These are phyloP conservation scores for Pyronema omphalodes DNA, from an alignment of 495 filamentous ascomycete species.

Conservation along the genomic window DNA sequence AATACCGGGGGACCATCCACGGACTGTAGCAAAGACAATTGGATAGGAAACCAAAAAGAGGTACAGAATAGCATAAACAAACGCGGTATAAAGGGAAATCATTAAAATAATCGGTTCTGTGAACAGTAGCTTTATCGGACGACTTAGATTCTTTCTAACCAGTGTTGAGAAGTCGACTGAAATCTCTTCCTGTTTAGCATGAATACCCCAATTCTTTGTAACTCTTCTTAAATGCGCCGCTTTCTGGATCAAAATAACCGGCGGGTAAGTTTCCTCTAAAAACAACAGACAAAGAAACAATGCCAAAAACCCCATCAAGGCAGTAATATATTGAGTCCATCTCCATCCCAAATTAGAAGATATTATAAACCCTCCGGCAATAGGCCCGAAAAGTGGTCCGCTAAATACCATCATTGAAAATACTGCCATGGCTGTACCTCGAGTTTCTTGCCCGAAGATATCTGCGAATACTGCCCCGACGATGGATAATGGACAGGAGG, in stretches of 20 bases:
- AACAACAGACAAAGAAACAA: constrained; percentile 53
- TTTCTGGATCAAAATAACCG: constrained; percentile 58
- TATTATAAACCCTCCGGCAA: constrained; percentile 70
- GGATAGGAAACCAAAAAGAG: constrained; percentile 42
- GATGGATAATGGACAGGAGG: constrained; percentile 60
- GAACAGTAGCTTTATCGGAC: constrained; percentile 68
- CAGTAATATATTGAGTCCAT: constrained; percentile 60
- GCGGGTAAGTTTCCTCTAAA: constrained; percentile 69
- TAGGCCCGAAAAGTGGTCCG: constrained; percentile 64
- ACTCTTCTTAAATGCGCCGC: constrained; percentile 59
- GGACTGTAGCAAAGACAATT: constrained; percentile 51
- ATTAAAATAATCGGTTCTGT: constrained; percentile 90
- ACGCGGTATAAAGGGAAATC: constrained; percentile 80
- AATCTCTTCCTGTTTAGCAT: constrained; percentile 85
- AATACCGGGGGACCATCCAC: constrained; percentile 47
- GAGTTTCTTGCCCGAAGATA: constrained; percentile 61
- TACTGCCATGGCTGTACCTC: constrained; percentile 63
- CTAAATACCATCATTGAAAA: constrained; percentile 75
- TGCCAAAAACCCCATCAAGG: constrained; percentile 61
- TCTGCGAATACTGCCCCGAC: constrained; percentile 80
- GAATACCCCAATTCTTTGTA: constrained; percentile 66
- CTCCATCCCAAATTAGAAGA: constrained; percentile 49
- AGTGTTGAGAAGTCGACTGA: constrained; percentile 68
- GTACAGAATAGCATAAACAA: constrained; percentile 81
- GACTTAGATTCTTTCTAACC: constrained; percentile 63